Conservation (phyloP, 331 rosid species). For the Stylosanthes scabra region DNA sequence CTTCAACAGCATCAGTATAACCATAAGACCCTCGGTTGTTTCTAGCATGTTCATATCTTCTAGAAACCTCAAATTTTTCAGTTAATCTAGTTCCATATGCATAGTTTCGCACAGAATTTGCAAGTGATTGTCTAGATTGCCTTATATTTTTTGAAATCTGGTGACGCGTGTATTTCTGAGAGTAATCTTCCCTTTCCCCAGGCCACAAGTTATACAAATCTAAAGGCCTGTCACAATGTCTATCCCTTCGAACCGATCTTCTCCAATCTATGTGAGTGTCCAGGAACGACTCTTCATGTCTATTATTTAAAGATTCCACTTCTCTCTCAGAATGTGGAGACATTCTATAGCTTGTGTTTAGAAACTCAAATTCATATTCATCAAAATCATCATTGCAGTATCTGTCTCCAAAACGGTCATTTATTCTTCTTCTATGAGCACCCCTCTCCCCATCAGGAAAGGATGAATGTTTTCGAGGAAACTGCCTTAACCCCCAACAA, state of each 20-base stretch:
- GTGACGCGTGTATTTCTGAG: slow-evolving; percentile 32
- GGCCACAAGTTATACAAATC: slow-evolving; percentile 46
- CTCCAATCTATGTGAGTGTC: slow-evolving; percentile 39
- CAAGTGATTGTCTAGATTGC: slow-evolving; percentile 41
- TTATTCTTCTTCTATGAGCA: slow-evolving; percentile 43
- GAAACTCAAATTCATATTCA: slow-evolving; percentile 45
- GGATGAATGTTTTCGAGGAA: slow-evolving; percentile 44
- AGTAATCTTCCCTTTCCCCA: slow-evolving; percentile 48
- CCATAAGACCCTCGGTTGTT: slow-evolving; percentile 39
- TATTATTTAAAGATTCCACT: slow-evolving; percentile 39
- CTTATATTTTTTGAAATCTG: slow-evolving; percentile 30
- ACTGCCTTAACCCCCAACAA: slow-evolving; percentile 48
- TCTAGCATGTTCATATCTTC: slow-evolving; percentile 38
- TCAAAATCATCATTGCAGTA: slow-evolving; percentile 37
- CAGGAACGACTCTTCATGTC: slow-evolving; percentile 42
- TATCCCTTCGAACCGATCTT: slow-evolving; percentile 47
- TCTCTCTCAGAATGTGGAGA: slow-evolving; percentile 42
- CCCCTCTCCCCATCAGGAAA: slow-evolving; percentile 42
- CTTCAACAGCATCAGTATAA: slow-evolving; percentile 42
- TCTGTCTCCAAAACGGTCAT: slow-evolving; percentile 44
- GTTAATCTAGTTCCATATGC: slow-evolving; percentile 39
- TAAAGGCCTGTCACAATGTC: slow-evolving; percentile 35
- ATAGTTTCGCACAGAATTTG: slow-evolving; percentile 42
- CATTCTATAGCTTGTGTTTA: slow-evolving; percentile 39
- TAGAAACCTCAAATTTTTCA: slow-evolving; percentile 34